Evolutionary conservation across 352 stramenopile genomes (phyloP).

Genomic region (Blastocystis sp.): DNA sequence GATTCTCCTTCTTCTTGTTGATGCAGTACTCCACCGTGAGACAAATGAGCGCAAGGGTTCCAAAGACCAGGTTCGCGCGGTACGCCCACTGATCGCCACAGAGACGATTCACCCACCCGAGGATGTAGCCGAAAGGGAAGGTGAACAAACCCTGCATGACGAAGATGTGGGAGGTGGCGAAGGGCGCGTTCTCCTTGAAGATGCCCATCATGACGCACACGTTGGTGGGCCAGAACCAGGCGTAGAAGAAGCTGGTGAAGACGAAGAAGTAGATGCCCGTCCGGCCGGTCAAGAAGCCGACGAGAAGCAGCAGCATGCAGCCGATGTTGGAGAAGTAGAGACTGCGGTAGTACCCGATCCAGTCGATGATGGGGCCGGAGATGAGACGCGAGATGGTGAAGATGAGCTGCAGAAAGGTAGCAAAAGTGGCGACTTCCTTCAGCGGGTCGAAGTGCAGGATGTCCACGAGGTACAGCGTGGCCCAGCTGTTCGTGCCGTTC

Average conservation of each 20-base stretch:
- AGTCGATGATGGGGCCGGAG: slow-evolving; percentile 20
- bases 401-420: not conserved
- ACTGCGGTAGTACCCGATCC: not conserved
- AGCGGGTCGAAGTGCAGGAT: slow-evolving; percentile 31
- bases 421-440: not conserved
- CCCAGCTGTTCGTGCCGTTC: slow-evolving; percentile 8
- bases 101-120: not conserved
- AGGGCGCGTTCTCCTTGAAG: slow-evolving; percentile 46
- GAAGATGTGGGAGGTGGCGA: slow-evolving; percentile 27
- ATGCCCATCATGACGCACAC: slow-evolving; percentile 37
- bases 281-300: not conserved
- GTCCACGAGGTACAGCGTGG: slow-evolving; percentile 8
- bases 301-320: not conserved
- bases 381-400: slow-evolving; percentile 25
- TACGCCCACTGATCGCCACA: slow-evolving; percentile 19
- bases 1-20: too few relatives aligned
- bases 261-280: slow-evolving; percentile 4
- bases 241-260: slow-evolving; percentile 40
- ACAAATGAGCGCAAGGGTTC: not conserved
- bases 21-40: not conserved
- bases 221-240: slow-evolving; percentile 44
- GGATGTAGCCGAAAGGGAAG: not conserved
- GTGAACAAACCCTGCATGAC: slow-evolving; percentile 38
- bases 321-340: slow-evolving; percentile 12
- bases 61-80: not conserved